A percentile compares a stretch with the other conserved stretches of the same genome.
These are phyloP conservation scores for Dictyostelium citrinum DNA, from an alignment of 78 protist species.

Conservation along the genomic window DNA sequence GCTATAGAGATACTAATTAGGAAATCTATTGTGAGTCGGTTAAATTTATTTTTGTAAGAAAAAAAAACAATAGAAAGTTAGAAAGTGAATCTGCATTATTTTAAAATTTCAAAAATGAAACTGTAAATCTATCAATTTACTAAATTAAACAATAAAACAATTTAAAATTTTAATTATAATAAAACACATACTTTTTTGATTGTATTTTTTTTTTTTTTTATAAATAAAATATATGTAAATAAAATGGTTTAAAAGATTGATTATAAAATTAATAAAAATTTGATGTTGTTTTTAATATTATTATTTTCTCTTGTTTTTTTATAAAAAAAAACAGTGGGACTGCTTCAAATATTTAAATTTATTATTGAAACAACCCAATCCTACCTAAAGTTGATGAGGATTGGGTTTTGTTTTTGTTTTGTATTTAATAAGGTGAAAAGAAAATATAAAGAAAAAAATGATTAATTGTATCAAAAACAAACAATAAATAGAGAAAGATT, in stretches of 20 bases:
- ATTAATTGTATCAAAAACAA: background rate
- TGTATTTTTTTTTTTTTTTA: no score
- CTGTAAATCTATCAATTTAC: background rate
- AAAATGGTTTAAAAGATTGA: no score
- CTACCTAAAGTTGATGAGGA: background rate
- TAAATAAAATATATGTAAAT: no score
- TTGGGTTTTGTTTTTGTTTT: background rate
- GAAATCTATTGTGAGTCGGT: background rate
- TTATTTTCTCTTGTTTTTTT: no score
- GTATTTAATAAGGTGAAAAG: background rate
- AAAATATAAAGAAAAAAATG: no score
- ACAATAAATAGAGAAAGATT: background rate
- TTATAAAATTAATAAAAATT: no score
- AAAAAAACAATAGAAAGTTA: background rate
- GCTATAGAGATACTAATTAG: background rate
- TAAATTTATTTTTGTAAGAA: background rate
- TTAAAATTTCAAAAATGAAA: background rate
- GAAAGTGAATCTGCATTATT: background rate
- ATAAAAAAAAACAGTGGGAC: background rate
- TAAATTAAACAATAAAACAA: background rate
- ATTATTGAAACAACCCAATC: constrained; percentile 6
- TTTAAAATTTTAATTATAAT: no score
- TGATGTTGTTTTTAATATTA: no score
- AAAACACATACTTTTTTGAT: background rate
- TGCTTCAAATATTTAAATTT: background rate